Percentiles rank a stretch among this genome's conserved stretches.
Evolutionary conservation across 495 filamentous ascomycete genomes (phyloP).

Genomic region (Neurospora tetraspora): DNA sequence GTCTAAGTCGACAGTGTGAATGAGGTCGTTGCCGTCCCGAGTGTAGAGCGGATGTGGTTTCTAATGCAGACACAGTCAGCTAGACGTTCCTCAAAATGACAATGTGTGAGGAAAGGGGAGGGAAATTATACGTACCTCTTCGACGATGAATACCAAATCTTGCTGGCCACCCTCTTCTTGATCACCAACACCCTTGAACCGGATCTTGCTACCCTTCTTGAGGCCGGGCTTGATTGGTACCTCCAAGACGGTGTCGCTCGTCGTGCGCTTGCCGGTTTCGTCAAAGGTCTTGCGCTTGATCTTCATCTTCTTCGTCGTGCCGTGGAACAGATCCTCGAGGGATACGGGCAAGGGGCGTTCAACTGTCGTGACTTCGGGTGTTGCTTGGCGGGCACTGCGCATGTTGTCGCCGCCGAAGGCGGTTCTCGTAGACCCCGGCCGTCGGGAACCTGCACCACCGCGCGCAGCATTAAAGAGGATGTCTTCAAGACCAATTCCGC

Average conservation of each 20-base stretch:
- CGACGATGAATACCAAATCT: constrained; percentile 87
- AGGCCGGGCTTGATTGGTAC: constrained; percentile 91
- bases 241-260: constrained; percentile 81
- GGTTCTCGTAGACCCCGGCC: constrained; percentile 19
- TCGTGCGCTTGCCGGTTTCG: constrained; percentile 67
- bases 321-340: constrained; percentile 78
- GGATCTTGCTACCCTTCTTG: constrained; percentile 94
- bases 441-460: constrained; percentile 28
- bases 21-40: constrained; percentile 78
- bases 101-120: neutral
- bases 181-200: constrained; percentile 91
- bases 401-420: constrained; percentile 38
- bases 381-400: constrained; percentile 37
- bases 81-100: no score
- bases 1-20: constrained; percentile 63
- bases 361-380: constrained; percentile 83
- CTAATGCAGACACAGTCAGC: constrained; percentile 32
- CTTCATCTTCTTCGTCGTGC: constrained; percentile 89
- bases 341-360: constrained; percentile 74
- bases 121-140: constrained; percentile 57
- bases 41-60: constrained; percentile 74
- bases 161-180: constrained; percentile 96
- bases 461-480: constrained; percentile 19
- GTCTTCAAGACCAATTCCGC: constrained; percentile 24
- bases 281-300: constrained; percentile 96